phyloP scores from a whole-genome alignment of 768 basidiomycete genomes.

The Boletus rubroflammeus region DNA sequence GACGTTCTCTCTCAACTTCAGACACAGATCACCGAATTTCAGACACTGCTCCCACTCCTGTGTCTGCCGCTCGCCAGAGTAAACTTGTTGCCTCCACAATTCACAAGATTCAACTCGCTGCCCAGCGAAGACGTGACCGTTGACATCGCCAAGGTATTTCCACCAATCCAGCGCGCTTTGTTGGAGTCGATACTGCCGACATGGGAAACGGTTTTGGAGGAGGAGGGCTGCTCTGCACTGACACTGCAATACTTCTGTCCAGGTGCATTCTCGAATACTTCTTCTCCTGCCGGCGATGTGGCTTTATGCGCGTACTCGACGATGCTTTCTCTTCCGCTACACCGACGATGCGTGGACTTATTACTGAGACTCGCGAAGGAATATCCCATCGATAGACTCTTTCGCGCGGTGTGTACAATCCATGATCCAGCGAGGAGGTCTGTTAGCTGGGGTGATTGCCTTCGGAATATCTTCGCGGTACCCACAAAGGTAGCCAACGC shows the following conservation, averaged over 20 bases:
- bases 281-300: slow-evolving; percentile 47
- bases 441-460: slow-evolving; percentile 71
- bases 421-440: slow-evolving; percentile 26
- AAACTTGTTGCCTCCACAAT: slow-evolving; percentile 58
- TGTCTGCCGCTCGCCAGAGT: slow-evolving; percentile 54
- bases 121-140: slow-evolving; percentile 25
- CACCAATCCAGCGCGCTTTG: slow-evolving; percentile 61
- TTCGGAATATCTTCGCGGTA: slow-evolving; percentile 59
- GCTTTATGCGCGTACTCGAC: slow-evolving; percentile 62
- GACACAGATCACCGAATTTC: slow-evolving; percentile 44
- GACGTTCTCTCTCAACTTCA: slow-evolving; percentile 45
- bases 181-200: slow-evolving; percentile 63
- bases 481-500: slow-evolving; percentile 82
- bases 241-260: slow-evolving; percentile 75
- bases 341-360: slow-evolving; percentile 47
- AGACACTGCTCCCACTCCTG: slow-evolving; percentile 53
- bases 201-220: slow-evolving; percentile 59
- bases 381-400: slow-evolving; percentile 70
- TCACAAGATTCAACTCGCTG: slow-evolving; percentile 39
- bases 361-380: slow-evolving; percentile 52
- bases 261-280: slow-evolving; percentile 51
- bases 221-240: slow-evolving; percentile 43
- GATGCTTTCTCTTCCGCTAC: slow-evolving; percentile 50
- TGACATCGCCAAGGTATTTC: slow-evolving; percentile 35
- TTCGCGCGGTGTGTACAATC: slow-evolving; percentile 45